Evolutionary conservation across 768 basidiomycete species (phyloP), one percentile per base, ranked within the genome.

Genomic region (Asterophora lycoperdoides): DNA sequence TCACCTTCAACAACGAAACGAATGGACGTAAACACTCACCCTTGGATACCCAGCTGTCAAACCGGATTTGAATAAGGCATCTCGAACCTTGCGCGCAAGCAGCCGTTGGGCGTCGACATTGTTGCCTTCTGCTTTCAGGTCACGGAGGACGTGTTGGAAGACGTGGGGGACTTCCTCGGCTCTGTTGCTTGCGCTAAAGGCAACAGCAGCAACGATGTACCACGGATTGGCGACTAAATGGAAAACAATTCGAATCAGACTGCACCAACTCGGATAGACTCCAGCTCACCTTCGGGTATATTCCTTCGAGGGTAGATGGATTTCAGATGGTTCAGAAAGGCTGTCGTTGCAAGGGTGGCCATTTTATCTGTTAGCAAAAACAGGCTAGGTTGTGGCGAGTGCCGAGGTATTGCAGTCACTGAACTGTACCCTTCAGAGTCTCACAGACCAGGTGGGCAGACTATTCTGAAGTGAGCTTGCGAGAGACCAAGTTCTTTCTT

Each of bases 1-100:
- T 36, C 20, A 37, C n/a, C 20, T 28, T 43, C 6, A 30, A 29
- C 7, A 5, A 35, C 13, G 19, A 15, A 17, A 35, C 13, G 19
- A 15, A 17, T 39, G 41, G 8, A n/a, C 9, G 41, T 4, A 50
- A 30, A 26, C 14, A 37, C 62, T 52, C 55, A 83, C 84, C 66
- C 74, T 78, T 2, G 82, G 74, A 56, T 78, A 80, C 7, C 84
- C 84, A 45, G 70, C 68, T 15, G 76, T 69, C 54, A 82, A 57
- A 3, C 80, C 84, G 4, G 78, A 72, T 58, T 84, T 83, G 65
- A 86, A 77, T 5, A 86, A 52, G 0, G 76, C 77, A 51, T 86
- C 84, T 26, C 81, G 68, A n/a, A 84, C 61, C 55, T 74, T 81
- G 45, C 76, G 70, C 33, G 77, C 76, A 2, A 84, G 66, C 7